Conservation (phyloP, 306 rosid species). For the Quercus mongolica region DNA sequence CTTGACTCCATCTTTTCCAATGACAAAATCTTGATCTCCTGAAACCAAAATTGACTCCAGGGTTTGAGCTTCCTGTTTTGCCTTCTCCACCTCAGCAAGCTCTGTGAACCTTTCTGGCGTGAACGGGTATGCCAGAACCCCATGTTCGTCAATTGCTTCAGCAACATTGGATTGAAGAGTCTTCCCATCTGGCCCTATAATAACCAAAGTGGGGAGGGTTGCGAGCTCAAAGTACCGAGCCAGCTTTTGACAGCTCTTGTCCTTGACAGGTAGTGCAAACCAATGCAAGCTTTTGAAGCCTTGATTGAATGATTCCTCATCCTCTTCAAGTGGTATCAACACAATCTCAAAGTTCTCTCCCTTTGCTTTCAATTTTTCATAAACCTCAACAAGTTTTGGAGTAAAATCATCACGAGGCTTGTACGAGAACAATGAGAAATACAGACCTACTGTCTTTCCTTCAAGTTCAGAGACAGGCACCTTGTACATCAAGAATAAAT, state of each 20-base stretch:
- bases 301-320: constrained; percentile 45
- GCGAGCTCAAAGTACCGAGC: constrained; percentile 46
- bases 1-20: constrained; percentile 48
- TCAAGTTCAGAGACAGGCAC: constrained; percentile 59
- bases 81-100: constrained; percentile 53
- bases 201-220: constrained; percentile 56
- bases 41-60: constrained; percentile 57
- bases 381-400: constrained; percentile 43
- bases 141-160: constrained; percentile 57
- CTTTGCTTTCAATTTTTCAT: constrained; percentile 50
- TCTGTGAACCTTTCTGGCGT: constrained; percentile 59
- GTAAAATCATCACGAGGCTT: constrained; percentile 30
- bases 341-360: constrained; percentile 67
- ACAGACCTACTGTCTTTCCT: constrained; percentile 63
- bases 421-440: constrained; percentile 37
- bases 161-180: constrained; percentile 50
- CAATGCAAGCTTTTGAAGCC: constrained; percentile 46
- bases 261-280: constrained; percentile 61
- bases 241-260: constrained; percentile 40
- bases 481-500: constrained; percentile 27
- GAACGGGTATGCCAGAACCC: constrained; percentile 62
- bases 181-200: constrained; percentile 71
- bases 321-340: constrained; percentile 42
- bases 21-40: constrained; percentile 45
- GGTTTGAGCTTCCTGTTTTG: constrained; percentile 58